These are phyloP conservation scores for Nakazawaea holstii DNA, from an alignment of 805 yeast genomes.

Conservation along the genomic window DNA sequence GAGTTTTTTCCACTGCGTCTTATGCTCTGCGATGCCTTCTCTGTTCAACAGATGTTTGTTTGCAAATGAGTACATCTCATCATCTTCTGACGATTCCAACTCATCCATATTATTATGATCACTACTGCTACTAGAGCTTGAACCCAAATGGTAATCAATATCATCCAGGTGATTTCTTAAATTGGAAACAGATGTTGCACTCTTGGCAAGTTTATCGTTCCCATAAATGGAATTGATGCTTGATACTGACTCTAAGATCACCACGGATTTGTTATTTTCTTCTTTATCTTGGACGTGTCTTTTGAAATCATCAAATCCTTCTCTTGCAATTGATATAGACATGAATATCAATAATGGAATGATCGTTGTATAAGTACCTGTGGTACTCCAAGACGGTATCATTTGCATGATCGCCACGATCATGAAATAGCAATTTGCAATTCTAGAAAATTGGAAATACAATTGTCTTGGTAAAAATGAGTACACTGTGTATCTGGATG, in stretches of 20 bases:
- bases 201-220: constrained; percentile 5
- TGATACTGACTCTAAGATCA: constrained; percentile 27
- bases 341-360: constrained; percentile 83
- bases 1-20: constrained; percentile 64
- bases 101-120: not conserved
- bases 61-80: constrained; percentile 11
- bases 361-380: constrained; percentile 93
- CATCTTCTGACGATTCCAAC: constrained; percentile 9
- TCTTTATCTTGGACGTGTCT: constrained; percentile 80
- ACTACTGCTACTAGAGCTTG: constrained; percentile 25
- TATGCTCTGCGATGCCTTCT: constrained; percentile 30
- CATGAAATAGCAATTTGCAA: constrained; percentile 90
- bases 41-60: constrained; percentile 17
- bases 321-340: constrained; percentile 83
- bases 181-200: constrained; percentile 9
- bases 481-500: constrained; percentile 78
- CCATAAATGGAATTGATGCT: not conserved
- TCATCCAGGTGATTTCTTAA: constrained; percentile 8
- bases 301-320: constrained; percentile 89
- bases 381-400: constrained; percentile 97
- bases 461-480: constrained; percentile 86
- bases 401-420: constrained; percentile 87
- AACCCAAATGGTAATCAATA: constrained; percentile 1
- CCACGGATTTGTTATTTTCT: constrained; percentile 61
- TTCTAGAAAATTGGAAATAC: constrained; percentile 83